Evolutionary conservation across 768 basidiomycete genomes (phyloP).

Genomic region (Psilocybe cubensis): DNA sequence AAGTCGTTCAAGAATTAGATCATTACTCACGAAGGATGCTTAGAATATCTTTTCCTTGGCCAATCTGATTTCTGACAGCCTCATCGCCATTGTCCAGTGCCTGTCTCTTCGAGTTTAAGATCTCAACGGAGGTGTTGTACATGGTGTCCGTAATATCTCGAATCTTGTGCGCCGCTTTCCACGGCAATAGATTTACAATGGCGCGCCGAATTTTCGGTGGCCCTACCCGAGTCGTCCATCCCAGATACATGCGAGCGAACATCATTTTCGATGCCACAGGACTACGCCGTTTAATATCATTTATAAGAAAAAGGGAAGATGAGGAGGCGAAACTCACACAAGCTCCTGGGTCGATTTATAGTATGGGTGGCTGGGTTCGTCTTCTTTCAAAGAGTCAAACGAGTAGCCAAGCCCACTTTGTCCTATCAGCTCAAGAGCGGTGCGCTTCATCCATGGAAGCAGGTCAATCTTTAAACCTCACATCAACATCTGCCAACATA

Average conservation of each 20-base stretch:
- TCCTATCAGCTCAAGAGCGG: constrained; percentile 52
- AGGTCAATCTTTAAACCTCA: constrained; percentile 40
- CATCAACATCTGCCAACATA: background rate
- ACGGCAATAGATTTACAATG: constrained; percentile 35
- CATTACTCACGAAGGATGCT: constrained; percentile 43
- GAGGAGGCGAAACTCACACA: constrained; percentile 20
- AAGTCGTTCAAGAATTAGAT: background rate
- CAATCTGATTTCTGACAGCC: constrained; percentile 32
- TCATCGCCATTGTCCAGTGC: constrained; percentile 36
- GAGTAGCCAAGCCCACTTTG: constrained; percentile 48
- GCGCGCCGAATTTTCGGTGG: constrained; percentile 32
- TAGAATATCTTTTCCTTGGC: constrained; percentile 48
- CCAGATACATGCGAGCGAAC: constrained; percentile 8
- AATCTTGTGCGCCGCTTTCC: constrained; percentile 29
- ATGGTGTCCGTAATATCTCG: constrained; percentile 38
- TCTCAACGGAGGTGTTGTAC: constrained; percentile 35
- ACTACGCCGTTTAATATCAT: background rate
- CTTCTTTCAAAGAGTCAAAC: constrained; percentile 39
- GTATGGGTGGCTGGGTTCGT: constrained; percentile 32
- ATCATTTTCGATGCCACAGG: background rate
- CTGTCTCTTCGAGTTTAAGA: constrained; percentile 40
- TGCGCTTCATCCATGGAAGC: constrained; percentile 39
- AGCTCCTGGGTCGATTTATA: constrained; percentile 31
- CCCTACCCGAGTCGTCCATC: constrained; percentile 22
- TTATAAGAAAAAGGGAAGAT: too few species aligned